Evolutionary conservation across 2,329 filamentous ascomycete species (phyloP).

Genomic region (Aspergillus intermedius): DNA sequence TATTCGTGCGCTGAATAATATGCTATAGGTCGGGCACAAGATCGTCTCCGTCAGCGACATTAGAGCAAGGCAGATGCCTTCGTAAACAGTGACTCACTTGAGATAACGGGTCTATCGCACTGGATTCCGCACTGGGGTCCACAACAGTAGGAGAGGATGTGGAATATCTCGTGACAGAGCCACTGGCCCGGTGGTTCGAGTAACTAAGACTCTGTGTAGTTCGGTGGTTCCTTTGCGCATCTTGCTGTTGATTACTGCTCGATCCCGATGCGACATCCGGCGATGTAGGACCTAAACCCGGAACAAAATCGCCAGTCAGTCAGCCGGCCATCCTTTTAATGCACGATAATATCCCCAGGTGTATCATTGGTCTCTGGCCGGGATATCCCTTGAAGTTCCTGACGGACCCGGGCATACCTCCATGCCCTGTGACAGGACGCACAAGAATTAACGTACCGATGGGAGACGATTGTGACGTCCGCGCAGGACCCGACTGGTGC

Average conservation of each 20-base stretch:
- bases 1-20: conserved; percentile 62
- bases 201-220: conserved; percentile 15
- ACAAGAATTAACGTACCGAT: conserved; percentile 19
- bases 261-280: conserved; percentile 28
- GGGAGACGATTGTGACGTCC: conserved; percentile 16
- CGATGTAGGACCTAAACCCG: conserved; percentile 17
- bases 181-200: conserved; percentile 4
- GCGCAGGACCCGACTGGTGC: conserved; percentile 6
- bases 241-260: conserved; percentile 19
- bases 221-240: conserved; percentile 19
- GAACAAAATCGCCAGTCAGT: conserved; percentile 1
- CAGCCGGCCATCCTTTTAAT: not conserved
- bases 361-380: not conserved
- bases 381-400: not conserved
- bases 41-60: not conserved
- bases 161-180: conserved; percentile 13
- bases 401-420: not conserved
- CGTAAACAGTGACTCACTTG: conserved; percentile 43
- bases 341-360: not conserved
- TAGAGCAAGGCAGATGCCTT: not conserved
- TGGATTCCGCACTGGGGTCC: conserved; percentile 28
- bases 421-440: not conserved
- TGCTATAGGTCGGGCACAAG: conserved; percentile 37
- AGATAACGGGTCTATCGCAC: conserved; percentile 60
- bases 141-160: conserved; percentile 18